Evolutionary conservation across 2,329 filamentous ascomycete genomes (phyloP), one percentile per base, ranked within the genome.

Genomic region (Botrytis deweyae): DNA sequence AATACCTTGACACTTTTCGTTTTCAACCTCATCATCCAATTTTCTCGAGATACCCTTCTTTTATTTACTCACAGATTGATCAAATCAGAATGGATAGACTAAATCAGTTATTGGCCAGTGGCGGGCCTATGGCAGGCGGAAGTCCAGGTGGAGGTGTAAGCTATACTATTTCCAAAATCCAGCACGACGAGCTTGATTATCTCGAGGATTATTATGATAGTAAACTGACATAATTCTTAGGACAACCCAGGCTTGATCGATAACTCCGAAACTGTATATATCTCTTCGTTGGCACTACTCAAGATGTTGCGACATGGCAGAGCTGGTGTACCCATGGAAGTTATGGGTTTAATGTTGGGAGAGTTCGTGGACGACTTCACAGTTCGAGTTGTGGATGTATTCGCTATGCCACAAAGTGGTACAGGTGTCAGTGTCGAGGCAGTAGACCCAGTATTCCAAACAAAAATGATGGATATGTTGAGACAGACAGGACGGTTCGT

Each of bases 381-480:
- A 74, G 96, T 99, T 76, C 92, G 95, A 78, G 96, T 99, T 22
- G 95, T 98, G 78, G 96, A 99, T 84, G 96, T 99, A 42, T 99
- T 99, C 84, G 96, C 96, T 75, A 99, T 99, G 96, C 96, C 96
- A 33, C 96, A 99, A 83, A 98, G 95, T 79, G 96, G 96, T 85
- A 99, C 96, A 1, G 96, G 96, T 79, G 96, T 99, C 79, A 97
- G 94, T 84, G 96, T 99, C 80, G 96, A 99, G 85, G 97, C 96
- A 70, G 96, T 99, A 76, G 96, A 99, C 82, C 94, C 95, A 16
- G 96, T 99, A 49, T 99, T 99, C 84, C 96, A 99, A 86, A 98
- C 94, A 81, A 99, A 98, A 88, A 99, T 99, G 96, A 99, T 99
- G 96, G 96, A 99, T 83, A 98, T 99, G 96, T 87, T 99, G 82